Conservation (phyloP, 2,329 filamentous ascomycete species). For the Diaporthe vaccinii region DNA sequence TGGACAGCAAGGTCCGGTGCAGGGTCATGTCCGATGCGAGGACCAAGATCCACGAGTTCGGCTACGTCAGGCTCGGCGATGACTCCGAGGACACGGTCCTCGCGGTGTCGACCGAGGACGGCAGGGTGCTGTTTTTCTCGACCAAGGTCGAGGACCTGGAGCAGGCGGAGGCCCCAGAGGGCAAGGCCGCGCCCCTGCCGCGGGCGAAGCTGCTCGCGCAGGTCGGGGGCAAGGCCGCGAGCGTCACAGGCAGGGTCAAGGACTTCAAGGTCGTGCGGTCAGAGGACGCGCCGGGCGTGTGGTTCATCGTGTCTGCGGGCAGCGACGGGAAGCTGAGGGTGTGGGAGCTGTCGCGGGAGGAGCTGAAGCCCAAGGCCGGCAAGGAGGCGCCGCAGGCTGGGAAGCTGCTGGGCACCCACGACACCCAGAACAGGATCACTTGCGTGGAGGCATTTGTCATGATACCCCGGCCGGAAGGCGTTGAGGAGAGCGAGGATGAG, state of each 20-base stretch:
- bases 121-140: constrained; percentile 85
- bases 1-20: constrained; percentile 87
- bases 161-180: constrained; percentile 46
- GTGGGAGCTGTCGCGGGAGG: constrained; percentile 72
- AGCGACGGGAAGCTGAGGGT: constrained; percentile 89
- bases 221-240: constrained; percentile 79
- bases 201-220: constrained; percentile 80
- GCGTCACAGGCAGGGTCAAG: constrained; percentile 82
- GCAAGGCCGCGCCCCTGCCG: constrained; percentile 52
- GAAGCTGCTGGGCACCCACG: constrained; percentile 79
- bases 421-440: constrained; percentile 90
- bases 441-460: constrained; percentile 90
- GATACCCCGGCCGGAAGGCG: constrained; percentile 75
- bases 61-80: constrained; percentile 72
- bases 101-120: constrained; percentile 90
- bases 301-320: constrained; percentile 78
- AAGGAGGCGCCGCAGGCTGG: constrained; percentile 62
- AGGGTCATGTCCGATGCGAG: constrained; percentile 75
- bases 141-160: constrained; percentile 67
- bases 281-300: constrained; percentile 57
- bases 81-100: constrained; percentile 69
- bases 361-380: constrained; percentile 53
- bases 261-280: constrained; percentile 80
- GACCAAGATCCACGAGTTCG: constrained; percentile 87
- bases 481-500: constrained; percentile 70